A percentile compares a stretch with the other conserved stretches of the same genome.
phyloP scores from a whole-genome alignment of 257 asterid species.

The Plantago elongata region DNA sequence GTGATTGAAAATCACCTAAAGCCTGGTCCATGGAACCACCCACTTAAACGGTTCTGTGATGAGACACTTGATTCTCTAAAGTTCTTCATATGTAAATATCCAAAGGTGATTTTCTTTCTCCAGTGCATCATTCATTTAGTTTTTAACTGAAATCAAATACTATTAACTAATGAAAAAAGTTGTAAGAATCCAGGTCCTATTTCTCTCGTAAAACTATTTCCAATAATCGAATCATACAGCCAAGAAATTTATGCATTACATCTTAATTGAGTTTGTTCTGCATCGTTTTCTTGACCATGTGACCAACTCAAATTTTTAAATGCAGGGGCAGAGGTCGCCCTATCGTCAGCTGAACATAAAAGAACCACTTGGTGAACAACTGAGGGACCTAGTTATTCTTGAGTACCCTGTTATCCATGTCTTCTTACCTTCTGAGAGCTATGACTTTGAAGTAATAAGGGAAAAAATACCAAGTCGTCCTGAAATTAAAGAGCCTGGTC shows the following conservation, averaged over 20 bases:
- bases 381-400: conserved; percentile 48
- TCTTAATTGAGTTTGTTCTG: too few species aligned
- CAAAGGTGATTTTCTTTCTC: conserved; percentile 48
- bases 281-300: background rate
- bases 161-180: too few species aligned
- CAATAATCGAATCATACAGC: background rate
- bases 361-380: conserved; percentile 57
- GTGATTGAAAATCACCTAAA: conserved; percentile 66
- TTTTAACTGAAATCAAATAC: background rate
- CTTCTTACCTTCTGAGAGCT: conserved; percentile 64
- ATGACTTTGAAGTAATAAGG: conserved; percentile 53
- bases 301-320: background rate
- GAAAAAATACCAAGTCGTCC: conserved; percentile 25
- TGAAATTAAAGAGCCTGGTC: conserved; percentile 29
- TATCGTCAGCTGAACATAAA: conserved; percentile 42
- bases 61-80: conserved; percentile 56
- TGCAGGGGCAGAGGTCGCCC: conserved; percentile 67
- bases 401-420: conserved; percentile 85
- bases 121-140: too few species aligned
- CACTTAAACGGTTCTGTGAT: conserved; percentile 60
- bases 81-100: conserved; percentile 63
- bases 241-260: background rate
- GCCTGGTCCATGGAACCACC: conserved; percentile 80
- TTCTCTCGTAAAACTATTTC: background rate
- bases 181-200: background rate